These are phyloP conservation scores for Botryococcus braunii DNA, from an alignment of 163 green algal genomes.

Conservation along the genomic window DNA sequence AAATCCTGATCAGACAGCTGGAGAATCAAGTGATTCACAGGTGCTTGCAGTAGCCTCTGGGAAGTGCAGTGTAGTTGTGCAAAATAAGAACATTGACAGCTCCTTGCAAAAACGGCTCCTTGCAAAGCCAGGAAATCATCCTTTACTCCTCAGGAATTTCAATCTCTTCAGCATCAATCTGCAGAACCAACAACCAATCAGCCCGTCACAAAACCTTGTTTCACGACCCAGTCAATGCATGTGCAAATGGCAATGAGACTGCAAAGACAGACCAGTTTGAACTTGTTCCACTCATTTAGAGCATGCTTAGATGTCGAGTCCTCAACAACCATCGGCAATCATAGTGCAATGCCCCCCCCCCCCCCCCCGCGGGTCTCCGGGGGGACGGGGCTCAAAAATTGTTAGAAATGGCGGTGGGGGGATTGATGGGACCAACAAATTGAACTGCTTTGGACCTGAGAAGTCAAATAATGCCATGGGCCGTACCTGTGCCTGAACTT, in stretches of 20 bases:
- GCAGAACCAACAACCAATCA: conserved; percentile 9
- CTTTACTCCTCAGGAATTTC: conserved; percentile 63
- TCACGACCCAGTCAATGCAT: neutral
- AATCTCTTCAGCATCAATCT: conserved; percentile 85
- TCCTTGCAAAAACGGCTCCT: too few species aligned
- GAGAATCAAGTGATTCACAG: too few species aligned
- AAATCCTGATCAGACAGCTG: too few species aligned
- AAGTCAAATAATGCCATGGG: neutral
- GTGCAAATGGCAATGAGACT: neutral
- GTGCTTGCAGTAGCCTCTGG: too few species aligned
- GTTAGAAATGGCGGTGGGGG: neutral
- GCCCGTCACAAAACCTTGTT: neutral
- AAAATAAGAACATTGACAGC: too few species aligned
- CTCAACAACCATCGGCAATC: neutral
- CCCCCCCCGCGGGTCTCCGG: neutral
- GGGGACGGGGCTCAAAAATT: conserved; percentile 4
- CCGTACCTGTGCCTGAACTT: conserved; percentile 75
- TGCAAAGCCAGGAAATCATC: too few species aligned
- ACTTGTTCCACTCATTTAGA: neutral
- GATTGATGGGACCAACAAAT: neutral
- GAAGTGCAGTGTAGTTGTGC: too few species aligned
- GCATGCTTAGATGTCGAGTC: neutral
- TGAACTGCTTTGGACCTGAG: neutral
- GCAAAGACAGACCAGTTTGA: neutral
- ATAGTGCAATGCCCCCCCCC: neutral